These are phyloP conservation scores for Lentinula aciculospora DNA, from an alignment of 768 basidiomycete genomes.

Conservation along the genomic window DNA sequence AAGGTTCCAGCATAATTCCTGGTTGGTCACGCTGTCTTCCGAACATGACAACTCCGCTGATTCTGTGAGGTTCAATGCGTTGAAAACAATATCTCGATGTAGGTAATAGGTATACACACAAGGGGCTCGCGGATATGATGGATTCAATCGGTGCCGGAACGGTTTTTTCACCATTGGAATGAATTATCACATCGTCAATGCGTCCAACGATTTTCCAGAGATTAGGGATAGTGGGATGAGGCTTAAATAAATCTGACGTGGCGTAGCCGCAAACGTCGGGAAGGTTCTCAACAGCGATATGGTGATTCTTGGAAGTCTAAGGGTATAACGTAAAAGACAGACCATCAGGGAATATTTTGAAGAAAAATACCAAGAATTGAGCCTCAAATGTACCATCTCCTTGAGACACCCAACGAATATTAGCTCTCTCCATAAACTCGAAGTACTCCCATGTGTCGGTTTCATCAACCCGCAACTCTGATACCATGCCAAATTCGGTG, in stretches of 20 bases:
- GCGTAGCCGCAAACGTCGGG: conserved; percentile 29
- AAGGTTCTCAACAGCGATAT: conserved; percentile 18
- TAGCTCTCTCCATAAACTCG: not conserved
- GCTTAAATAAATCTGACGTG: conserved; percentile 36
- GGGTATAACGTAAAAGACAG: conserved; percentile 8
- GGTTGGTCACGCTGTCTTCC: conserved; percentile 27
- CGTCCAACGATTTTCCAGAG: conserved; percentile 37
- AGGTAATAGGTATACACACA: conserved; percentile 14
- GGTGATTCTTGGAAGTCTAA: conserved; percentile 13
- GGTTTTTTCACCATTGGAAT: conserved; percentile 26
- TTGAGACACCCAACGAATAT: conserved; percentile 9
- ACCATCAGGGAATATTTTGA: not conserved
- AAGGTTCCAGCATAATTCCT: conserved; percentile 26
- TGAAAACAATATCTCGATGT: conserved; percentile 2
- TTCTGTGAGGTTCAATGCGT: not conserved
- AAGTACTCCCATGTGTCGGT: conserved; percentile 3
- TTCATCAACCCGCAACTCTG: not conserved
- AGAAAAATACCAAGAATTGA: conserved; percentile 4
- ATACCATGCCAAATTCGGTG: not conserved
- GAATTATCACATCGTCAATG: conserved; percentile 23
- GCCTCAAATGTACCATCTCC: conserved; percentile 7
- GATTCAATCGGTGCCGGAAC: conserved; percentile 23
- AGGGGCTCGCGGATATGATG: conserved; percentile 15
- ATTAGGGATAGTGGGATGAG: conserved; percentile 35
- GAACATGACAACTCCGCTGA: conserved; percentile 32